Evolutionary conservation across 768 basidiomycete genomes (phyloP).

Genomic region (Suillus spraguei): DNA sequence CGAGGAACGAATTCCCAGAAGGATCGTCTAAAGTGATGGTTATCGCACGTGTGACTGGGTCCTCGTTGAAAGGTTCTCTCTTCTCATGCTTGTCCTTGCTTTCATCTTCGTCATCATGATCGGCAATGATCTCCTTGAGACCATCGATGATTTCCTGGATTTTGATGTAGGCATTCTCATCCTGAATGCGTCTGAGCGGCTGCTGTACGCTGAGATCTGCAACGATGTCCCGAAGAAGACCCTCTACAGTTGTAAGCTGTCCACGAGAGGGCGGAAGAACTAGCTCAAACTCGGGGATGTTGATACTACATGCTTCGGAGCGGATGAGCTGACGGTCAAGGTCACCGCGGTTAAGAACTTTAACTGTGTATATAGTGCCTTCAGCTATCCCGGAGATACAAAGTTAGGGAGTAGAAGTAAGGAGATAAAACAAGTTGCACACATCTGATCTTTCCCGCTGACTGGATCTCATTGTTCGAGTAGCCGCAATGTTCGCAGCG

Average conservation of each 20-base stretch:
- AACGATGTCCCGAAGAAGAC: constrained; percentile 81
- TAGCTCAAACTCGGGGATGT: constrained; percentile 85
- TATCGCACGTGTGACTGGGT: constrained; percentile 67
- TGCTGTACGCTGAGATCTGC: constrained; percentile 82
- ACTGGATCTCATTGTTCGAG: constrained; percentile 92
- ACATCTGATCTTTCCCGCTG: constrained; percentile 87
- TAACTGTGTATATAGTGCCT: constrained; percentile 80
- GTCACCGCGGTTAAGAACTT: constrained; percentile 72
- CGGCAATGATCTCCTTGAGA: constrained; percentile 64
- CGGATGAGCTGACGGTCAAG: constrained; percentile 94
- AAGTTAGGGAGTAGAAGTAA: not conserved
- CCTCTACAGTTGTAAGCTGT: constrained; percentile 96
- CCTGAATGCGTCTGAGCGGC: constrained; percentile 78
- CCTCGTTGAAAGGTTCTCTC: constrained; percentile 38
- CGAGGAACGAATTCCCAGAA: constrained; percentile 92
- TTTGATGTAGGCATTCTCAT: constrained; percentile 68
- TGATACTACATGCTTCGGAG: constrained; percentile 77
- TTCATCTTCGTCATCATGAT: constrained; percentile 49
- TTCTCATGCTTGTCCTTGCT: constrained; percentile 34
- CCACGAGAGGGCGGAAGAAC: constrained; percentile 91
- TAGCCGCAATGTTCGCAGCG: constrained; percentile 91
- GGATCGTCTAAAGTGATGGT: constrained; percentile 91
- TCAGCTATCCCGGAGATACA: constrained; percentile 56
- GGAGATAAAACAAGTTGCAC: constrained; percentile 28
- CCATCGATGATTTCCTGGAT: constrained; percentile 74